Evolutionary conservation across 1,284 basidiomycete species (phyloP).

Genomic region (Ganoderma sinense): DNA sequence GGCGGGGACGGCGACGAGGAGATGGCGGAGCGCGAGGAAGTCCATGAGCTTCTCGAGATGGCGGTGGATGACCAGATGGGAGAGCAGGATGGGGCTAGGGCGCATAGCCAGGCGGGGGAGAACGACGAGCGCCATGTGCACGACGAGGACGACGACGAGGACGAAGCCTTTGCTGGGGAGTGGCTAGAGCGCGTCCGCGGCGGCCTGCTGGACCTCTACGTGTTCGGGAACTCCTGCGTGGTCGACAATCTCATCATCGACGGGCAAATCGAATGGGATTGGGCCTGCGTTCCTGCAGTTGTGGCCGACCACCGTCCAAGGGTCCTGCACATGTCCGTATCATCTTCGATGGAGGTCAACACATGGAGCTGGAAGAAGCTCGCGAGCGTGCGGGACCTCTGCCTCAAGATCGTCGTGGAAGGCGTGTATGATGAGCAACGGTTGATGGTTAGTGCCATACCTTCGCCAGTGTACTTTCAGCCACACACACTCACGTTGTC

Average conservation of each 20-base stretch:
- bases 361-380: neutral
- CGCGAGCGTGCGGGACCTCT: neutral
- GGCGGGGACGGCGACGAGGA: neutral
- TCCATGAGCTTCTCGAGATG: neutral
- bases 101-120: neutral
- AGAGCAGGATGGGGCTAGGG: neutral
- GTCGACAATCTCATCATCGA: neutral
- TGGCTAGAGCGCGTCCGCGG: slow-evolving; percentile 4
- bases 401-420: neutral
- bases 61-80: neutral
- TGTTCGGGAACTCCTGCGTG: neutral
- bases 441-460: neutral
- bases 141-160: neutral
- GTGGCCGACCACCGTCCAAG: neutral
- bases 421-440: neutral
- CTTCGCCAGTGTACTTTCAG: neutral
- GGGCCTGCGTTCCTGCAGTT: neutral
- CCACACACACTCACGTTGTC: neutral
- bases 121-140: neutral
- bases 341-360: neutral
- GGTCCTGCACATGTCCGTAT: neutral
- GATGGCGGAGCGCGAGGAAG: neutral
- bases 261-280: neutral
- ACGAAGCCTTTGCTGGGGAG: neutral
- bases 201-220: slow-evolving; percentile 4